phyloP scores from a whole-genome alignment of 106 monocot genomes.

The Agapanthus africanus region DNA sequence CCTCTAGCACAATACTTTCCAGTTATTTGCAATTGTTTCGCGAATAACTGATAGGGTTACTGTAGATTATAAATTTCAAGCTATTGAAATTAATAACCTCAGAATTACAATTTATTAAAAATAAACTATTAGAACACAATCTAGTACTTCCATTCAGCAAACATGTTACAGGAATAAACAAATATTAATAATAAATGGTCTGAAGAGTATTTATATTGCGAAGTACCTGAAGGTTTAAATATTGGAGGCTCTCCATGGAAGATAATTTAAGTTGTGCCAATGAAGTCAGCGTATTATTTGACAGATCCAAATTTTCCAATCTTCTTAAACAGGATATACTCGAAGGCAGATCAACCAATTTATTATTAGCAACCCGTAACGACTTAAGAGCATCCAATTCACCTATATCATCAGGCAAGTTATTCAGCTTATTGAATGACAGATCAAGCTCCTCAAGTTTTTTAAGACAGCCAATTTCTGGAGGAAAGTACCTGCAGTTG shows the following conservation, averaged over 20 bases:
- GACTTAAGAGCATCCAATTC: conserved; percentile 54
- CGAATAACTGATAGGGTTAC: background rate
- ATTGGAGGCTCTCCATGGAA: conserved; percentile 57
- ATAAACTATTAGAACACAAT: background rate
- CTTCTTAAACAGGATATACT: conserved; percentile 50
- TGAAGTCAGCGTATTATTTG: conserved; percentile 81
- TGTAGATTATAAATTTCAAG: background rate
- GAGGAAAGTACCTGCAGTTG: conserved; percentile 69
- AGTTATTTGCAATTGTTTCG: background rate
- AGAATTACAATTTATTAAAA: background rate
- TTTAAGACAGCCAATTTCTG: conserved; percentile 73
- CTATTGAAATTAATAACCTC: background rate
- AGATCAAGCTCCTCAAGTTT: conserved; percentile 91
- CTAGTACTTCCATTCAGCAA: conserved; percentile 2
- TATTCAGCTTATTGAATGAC: conserved; percentile 97
- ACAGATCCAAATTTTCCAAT: conserved; percentile 77
- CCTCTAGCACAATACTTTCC: background rate
- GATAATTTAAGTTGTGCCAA: conserved; percentile 46
- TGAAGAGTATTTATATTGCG: background rate
- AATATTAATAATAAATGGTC: background rate
- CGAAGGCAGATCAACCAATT: conserved; percentile 73
- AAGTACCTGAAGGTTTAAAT: conserved; percentile 84
- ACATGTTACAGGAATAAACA: conserved; percentile 1
- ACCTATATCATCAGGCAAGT: conserved; percentile 67
- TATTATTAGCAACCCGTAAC: conserved; percentile 80